Evolutionary conservation across 2,329 filamentous ascomycete species (phyloP), one percentile per base, ranked within the genome.

Genomic region (Fusarium bactridioides): DNA sequence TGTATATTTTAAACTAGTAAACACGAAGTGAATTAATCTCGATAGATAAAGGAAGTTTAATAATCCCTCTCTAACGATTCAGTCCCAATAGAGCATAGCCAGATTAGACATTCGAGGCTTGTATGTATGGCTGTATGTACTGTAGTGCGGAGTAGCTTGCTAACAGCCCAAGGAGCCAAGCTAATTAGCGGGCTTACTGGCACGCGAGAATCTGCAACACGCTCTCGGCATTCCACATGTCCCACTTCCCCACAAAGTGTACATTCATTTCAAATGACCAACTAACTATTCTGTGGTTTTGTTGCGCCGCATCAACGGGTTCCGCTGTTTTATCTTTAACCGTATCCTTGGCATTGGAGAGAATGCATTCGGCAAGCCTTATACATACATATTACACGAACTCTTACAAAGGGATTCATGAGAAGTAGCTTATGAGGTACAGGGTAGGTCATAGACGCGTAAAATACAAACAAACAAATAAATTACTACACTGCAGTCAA

Each of bases 321-420:
- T 27, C 16, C 13, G 3, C 29, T 23, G 7, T 16, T 10, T 2
- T 10, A 10, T 11, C 13, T 21, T 13, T 7, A 15, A 13, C 3
- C 8, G 1, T 11, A 27, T 41, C 10, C 4, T 1, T 3, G 18
- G 1, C 15, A 7, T 19, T 18, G 6, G 5, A 27, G n/a, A n/a
- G 4, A 12, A 10, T 3, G 10, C 3, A 33, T n/a, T n/a, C 11
- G 4, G 7, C 4, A 13, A 19, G 15, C 33, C 1, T 27, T 10
- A 33, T 33, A 33, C 13, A 27, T 23, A 1, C 11, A 5, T 6
- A 3, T 29, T 23, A 11, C 4, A 43, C 18, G 13, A 33, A 33
- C 16, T 33, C 15, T 13, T 7, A 16, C 1, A 12, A 10, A 5
- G 7, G 0, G 10, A 18, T n/a, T 53, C 18, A 3, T 2, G 11